phyloP scores from a whole-genome alignment of 495 filamentous ascomycete species.

The Acidiella bohemica region DNA sequence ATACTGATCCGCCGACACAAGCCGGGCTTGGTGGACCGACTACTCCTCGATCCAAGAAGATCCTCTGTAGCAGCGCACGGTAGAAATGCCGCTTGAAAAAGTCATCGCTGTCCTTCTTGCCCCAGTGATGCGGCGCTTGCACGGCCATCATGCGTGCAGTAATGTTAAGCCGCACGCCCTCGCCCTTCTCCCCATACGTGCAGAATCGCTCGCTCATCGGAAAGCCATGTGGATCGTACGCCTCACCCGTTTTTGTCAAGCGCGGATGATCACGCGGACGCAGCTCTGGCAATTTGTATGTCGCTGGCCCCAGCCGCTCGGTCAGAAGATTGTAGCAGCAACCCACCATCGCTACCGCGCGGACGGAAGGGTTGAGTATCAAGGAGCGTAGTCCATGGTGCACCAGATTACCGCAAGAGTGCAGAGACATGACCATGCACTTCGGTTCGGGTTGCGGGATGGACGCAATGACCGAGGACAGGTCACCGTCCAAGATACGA shows the following conservation, averaged over 20 bases:
- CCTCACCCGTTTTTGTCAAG: conserved; percentile 40
- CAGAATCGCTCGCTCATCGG: conserved; percentile 73
- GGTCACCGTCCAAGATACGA: conserved; percentile 36
- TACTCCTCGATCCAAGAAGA: conserved; percentile 72
- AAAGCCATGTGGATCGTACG: conserved; percentile 76
- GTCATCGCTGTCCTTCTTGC: conserved; percentile 54
- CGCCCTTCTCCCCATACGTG: conserved; percentile 36
- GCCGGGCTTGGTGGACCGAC: conserved; percentile 42
- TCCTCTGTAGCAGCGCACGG: conserved; percentile 74
- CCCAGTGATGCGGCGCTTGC: conserved; percentile 91
- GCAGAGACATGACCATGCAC: conserved; percentile 83
- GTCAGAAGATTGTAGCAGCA: conserved; percentile 97
- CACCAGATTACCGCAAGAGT: conserved; percentile 93
- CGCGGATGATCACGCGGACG: conserved; percentile 47
- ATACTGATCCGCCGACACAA: conserved; percentile 28
- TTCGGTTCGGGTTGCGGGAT: conserved; percentile 25
- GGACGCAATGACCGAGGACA: conserved; percentile 23
- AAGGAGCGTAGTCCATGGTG: conserved; percentile 86
- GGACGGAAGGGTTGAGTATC: conserved; percentile 64
- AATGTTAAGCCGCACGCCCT: conserved; percentile 76
- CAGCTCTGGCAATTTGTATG: conserved; percentile 58
- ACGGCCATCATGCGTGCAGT: conserved; percentile 95
- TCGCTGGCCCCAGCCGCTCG: conserved; percentile 73
- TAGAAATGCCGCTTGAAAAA: conserved; percentile 95
- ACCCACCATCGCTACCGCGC: conserved; percentile 83